Evolutionary conservation across 192 early-diverging fungal genomes (phyloP), one percentile per base, ranked within the genome.

Genomic region (Funneliformis geosporum): DNA sequence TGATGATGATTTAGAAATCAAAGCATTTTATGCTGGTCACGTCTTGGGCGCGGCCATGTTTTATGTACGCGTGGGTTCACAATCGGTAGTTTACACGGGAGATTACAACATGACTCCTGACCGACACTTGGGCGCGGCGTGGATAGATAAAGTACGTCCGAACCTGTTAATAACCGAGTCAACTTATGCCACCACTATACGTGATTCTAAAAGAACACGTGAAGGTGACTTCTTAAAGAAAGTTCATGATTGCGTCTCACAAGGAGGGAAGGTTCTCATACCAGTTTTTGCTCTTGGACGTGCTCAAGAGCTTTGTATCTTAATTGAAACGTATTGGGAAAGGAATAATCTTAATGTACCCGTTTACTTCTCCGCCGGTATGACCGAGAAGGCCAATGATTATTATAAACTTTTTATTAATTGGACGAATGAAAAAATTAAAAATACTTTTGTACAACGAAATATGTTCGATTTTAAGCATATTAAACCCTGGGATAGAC

Each of bases 351-450:
- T 91, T 55, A 92, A 90, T 25, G 90, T 93, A 1, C 97, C 97
- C n/a, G 92, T 99, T 27, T 98, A 97, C 82, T 98, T 96, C 80
- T 96, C 96, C 10, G 94, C 95, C 14, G 98, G 98, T 42, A 83
- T 99, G 76, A 98, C 98, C 0, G 95, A 95, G 71, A 90, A 92
- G 75, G 97, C 98, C 5, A 98, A 96, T 83, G 91, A 96, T 42
- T 98, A 95, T 84, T 99, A 98, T 89, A 97, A 96, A 84, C 86
- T 97, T 23, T 99, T 96, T 80, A 96, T 99, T 80, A 93, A 92
- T 79, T 99, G 98, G 98, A 98, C 97, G 25, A 98, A 98, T 84
- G 94, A 98, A 86, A 97, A 97, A 81, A 94, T 99, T 83, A 97
- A 96, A 83, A 87, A 88, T 33, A 94, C 93, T 5, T 97, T 98